phyloP scores from a whole-genome alignment of 129 eudicot species.

The Flaveria bidentis region DNA sequence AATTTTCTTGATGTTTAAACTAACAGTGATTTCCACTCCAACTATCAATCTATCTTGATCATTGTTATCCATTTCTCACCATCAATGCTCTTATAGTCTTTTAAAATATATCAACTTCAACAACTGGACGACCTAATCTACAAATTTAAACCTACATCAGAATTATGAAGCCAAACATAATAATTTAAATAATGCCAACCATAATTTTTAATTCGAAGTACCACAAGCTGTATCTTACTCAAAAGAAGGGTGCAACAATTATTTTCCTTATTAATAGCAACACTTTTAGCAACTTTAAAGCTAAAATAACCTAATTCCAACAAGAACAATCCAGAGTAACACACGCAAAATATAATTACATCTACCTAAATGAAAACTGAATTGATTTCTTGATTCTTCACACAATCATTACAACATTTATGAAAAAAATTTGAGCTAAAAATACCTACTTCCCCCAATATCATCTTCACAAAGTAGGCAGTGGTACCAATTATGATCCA shows the following conservation, averaged over 20 bases:
- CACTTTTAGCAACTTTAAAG: background rate
- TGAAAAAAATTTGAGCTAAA: background rate
- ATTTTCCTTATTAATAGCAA: conserved; percentile 17
- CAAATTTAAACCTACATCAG: conserved; percentile 3
- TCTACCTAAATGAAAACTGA: conserved; percentile 15
- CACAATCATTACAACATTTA: background rate
- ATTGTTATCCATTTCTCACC: conserved; percentile 1
- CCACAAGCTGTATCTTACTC: conserved; percentile 4
- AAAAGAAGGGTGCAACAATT: background rate
- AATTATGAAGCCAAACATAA: conserved; percentile 4
- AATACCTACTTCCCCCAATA: conserved; percentile 12
- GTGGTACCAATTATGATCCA: conserved; percentile 12
- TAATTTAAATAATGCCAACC: background rate
- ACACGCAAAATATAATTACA: conserved; percentile 1
- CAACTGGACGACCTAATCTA: background rate
- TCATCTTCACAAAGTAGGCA: background rate
- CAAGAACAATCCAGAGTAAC: background rate
- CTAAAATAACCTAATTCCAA: conserved; percentile 7
- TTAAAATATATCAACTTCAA: background rate
- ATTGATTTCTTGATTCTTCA: background rate
- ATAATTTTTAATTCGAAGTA: background rate
- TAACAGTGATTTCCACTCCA: background rate
- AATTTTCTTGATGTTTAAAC: background rate
- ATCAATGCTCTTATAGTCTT: background rate
- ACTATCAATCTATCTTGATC: background rate